phyloP scores from a whole-genome alignment of 106 monocot genomes.

The Dendrobium catenatum region DNA sequence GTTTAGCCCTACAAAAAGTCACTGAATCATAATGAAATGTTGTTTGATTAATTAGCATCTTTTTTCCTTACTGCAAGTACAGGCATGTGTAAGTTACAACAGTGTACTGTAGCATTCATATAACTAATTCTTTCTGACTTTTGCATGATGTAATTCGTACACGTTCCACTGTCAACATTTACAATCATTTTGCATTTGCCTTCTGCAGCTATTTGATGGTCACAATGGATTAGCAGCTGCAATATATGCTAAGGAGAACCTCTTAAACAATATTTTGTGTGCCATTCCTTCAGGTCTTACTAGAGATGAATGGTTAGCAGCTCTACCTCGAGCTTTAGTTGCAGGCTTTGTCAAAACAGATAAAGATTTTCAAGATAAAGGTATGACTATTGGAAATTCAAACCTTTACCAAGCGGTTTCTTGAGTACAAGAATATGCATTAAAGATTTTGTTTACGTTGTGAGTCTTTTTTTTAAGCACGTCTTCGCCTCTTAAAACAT shows the following conservation, averaged over 20 bases:
- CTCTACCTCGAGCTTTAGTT: slow-evolving; percentile 86
- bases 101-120: background rate
- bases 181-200: background rate
- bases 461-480: background rate
- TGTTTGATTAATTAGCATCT: background rate
- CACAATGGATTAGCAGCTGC: slow-evolving; percentile 91
- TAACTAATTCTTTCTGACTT: background rate
- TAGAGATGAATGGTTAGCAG: slow-evolving; percentile 83
- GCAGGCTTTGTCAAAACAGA: slow-evolving; percentile 96
- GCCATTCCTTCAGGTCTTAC: slow-evolving; percentile 74
- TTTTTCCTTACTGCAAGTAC: background rate
- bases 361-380: slow-evolving; percentile 83
- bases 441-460: background rate
- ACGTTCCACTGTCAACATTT: background rate
- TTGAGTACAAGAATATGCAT: slow-evolving; percentile 1
- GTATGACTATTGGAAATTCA: slow-evolving; percentile 16
- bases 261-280: slow-evolving; percentile 70
- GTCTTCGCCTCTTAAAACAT: background rate
- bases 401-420: background rate
- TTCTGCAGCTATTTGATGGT: slow-evolving; percentile 84
- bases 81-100: background rate
- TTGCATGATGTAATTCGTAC: background rate
- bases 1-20: background rate
- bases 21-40: background rate
- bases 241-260: slow-evolving; percentile 78